Base-by-base conservation (phyloP, 495 filamentous ascomycete genomes). In the Penicillium tannophilum region DNA sequence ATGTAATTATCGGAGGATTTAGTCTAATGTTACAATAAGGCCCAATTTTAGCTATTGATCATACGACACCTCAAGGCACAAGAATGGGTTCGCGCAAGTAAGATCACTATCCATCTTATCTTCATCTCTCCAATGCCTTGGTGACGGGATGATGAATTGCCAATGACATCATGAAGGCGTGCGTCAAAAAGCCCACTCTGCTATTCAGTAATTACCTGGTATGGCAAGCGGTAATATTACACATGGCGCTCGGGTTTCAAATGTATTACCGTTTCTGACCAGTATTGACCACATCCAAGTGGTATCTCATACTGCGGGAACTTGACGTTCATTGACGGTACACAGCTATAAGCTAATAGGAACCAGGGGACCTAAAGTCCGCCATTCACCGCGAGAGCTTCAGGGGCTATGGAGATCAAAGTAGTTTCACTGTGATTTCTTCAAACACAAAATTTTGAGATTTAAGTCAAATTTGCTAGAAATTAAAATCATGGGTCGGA, bases 151-250 rank as follows among this genome's bases (percentile, higher is more conserved):
- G 36, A 43, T 24, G 52, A n/a, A 42, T 28, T 12, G 41, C 20
- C 31, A 39, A 62, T 69, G 66, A 69, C 66, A 69, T 69, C 66
- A 69, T 66, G 58, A 64, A 62, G 59, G 63, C 50, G 63, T 19
- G 41, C 54, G 50, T 42, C 33, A 52, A 33, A 43, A 12, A 28
- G 56, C 43, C 11, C 28, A 39, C 52, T 28, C 28, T 28, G 28
- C 1, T 28, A n/a, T 47, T 48, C 50, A n/a, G 23, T 49, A 28
- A 62, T 41, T 58, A 39, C 42, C 7, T 31, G 8, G 20, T 36
- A 49, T 19, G 26, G 12, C 10, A 24, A 24, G 24, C 20, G 8
- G 44, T 47, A 31, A 49, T n/a, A 49, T 49, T 49, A 49, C 46
- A 31, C 1, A 17, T 11, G 14, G 2, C 24, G 26, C 26, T 33